These are phyloP conservation scores for Colletotrichum horii DNA, from an alignment of 2,329 filamentous ascomycete genomes.

Conservation along the genomic window DNA sequence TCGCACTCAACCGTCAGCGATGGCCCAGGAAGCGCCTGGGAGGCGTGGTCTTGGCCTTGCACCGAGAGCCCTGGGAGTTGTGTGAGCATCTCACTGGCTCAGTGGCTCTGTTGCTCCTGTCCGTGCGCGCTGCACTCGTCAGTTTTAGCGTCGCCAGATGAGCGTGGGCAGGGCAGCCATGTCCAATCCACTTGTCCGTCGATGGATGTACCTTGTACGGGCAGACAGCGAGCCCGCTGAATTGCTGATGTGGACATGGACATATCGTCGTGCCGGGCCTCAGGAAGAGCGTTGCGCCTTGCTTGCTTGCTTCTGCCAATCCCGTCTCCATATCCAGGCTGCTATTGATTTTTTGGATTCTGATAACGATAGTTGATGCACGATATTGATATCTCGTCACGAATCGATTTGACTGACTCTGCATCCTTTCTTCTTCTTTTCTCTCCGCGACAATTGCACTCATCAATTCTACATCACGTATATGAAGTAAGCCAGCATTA, in stretches of 20 bases:
- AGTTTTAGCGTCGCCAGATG: slow-evolving; percentile 5
- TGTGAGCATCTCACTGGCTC: background rate
- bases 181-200: background rate
- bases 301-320: slow-evolving; percentile 1
- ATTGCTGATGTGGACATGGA: background rate
- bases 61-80: background rate
- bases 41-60: background rate
- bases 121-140: slow-evolving; percentile 16
- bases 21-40: background rate
- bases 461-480: background rate
- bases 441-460: background rate
- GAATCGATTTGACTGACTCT: background rate
- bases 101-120: slow-evolving; percentile 5
- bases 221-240: background rate
- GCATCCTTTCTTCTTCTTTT: background rate
- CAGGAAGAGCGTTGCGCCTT: background rate
- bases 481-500: background rate
- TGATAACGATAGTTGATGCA: background rate
- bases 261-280: background rate
- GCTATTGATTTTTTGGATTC: background rate
- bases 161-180: background rate
- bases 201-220: background rate
- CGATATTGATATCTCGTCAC: background rate
- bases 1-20: background rate
- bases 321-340: background rate